Evolutionary conservation across 495 filamentous ascomycete species (phyloP).

Genomic region (Talaromyces borbonicus): DNA sequence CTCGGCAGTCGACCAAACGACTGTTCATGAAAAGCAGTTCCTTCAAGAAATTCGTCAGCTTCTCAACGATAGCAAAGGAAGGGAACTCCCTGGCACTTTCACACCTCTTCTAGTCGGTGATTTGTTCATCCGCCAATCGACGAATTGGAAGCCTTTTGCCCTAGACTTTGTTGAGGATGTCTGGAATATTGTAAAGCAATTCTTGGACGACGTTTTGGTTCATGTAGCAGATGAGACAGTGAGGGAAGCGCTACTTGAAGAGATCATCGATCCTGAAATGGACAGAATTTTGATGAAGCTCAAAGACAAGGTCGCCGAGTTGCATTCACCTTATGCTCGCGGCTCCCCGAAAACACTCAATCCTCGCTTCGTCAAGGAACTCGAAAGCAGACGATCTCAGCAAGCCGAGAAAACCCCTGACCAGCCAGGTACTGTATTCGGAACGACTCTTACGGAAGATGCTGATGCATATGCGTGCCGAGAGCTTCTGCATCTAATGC

Average conservation of each 20-base stretch:
- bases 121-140: conserved; percentile 40
- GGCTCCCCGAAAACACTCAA: conserved; percentile 10
- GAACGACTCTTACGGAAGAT: too few species aligned
- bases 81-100: conserved; percentile 42
- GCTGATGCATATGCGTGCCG: conserved; percentile 6
- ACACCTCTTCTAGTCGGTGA: conserved; percentile 41
- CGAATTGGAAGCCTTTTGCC: conserved; percentile 35
- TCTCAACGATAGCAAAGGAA: conserved; percentile 28
- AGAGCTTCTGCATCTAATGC: conserved; percentile 8
- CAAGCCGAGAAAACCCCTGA: background rate
- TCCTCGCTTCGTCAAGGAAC: background rate
- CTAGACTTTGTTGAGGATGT: conserved; percentile 20
- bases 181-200: conserved; percentile 26
- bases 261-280: conserved; percentile 29
- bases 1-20: too few species aligned
- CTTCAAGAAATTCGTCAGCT: conserved; percentile 20
- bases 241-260: conserved; percentile 23
- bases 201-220: conserved; percentile 21
- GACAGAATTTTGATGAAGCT: conserved; percentile 15
- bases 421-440: too few species aligned
- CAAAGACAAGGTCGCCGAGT: conserved; percentile 12
- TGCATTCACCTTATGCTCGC: conserved; percentile 8
- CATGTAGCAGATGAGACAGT: conserved; percentile 30
- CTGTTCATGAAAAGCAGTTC: too few species aligned
- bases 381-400: background rate